phyloP scores from a whole-genome alignment of 2,329 filamentous ascomycete genomes.

The Elsinoe arachidis region DNA sequence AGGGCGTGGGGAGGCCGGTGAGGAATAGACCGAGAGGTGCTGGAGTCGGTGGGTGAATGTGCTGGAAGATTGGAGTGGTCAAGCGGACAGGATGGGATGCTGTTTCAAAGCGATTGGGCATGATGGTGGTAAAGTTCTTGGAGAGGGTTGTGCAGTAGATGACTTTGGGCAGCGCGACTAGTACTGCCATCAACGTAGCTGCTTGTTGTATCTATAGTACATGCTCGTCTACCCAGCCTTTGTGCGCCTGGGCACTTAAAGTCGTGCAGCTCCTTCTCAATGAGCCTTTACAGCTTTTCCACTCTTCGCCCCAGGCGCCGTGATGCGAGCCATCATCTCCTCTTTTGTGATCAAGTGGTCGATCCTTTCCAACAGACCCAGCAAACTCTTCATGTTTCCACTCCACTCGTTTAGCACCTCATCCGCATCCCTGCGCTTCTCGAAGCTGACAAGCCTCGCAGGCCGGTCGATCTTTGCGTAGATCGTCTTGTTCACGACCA shows the following conservation, averaged over 20 bases:
- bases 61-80: neutral
- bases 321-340: constrained; percentile 99
- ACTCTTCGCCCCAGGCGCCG: constrained; percentile 47
- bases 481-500: constrained; percentile 95
- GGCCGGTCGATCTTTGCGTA: constrained; percentile 96
- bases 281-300: constrained; percentile 32
- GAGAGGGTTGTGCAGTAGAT: too few relatives aligned
- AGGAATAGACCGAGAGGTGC: neutral
- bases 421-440: constrained; percentile 87
- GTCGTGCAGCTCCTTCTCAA: neutral
- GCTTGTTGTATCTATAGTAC: neutral
- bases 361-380: constrained; percentile 79
- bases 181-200: too few relatives aligned
- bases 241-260: neutral
- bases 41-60: neutral
- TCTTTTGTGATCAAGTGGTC: constrained; percentile 99
- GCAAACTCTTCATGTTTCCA: constrained; percentile 88
- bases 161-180: too few relatives aligned
- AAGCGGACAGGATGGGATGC: neutral
- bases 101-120: neutral
- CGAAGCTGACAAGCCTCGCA: constrained; percentile 84
- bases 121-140: too few relatives aligned
- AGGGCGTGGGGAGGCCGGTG: neutral
- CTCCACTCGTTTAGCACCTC: constrained; percentile 98
- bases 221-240: neutral